phyloP scores from a whole-genome alignment of 345 rosid species.

The Gossypium australe region DNA sequence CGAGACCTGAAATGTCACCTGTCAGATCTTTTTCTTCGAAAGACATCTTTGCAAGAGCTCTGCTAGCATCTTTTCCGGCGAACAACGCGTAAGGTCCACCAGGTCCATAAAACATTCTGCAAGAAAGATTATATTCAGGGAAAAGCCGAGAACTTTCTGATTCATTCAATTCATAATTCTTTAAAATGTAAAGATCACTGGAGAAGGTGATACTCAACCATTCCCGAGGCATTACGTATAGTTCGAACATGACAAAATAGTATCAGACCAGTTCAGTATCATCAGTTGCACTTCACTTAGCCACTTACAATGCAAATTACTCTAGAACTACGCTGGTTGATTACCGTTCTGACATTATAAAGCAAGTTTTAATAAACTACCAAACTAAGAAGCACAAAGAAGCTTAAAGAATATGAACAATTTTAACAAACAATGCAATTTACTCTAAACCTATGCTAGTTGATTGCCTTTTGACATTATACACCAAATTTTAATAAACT shows the following conservation, averaged over 20 bases:
- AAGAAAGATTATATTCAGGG: slow-evolving; percentile 3
- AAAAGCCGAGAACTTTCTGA: neutral
- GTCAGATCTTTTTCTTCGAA: slow-evolving; percentile 91
- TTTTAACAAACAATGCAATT: neutral
- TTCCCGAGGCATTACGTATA: neutral
- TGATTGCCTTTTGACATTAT: neutral
- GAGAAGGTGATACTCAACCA: neutral
- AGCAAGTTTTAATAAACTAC: neutral
- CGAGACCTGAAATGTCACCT: slow-evolving; percentile 89
- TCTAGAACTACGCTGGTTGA: neutral
- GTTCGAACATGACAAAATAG: neutral
- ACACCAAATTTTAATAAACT: neutral
- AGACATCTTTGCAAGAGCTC: slow-evolving; percentile 99
- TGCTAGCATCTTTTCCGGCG: slow-evolving; percentile 96
- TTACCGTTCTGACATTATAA: neutral
- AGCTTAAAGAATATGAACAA: neutral
- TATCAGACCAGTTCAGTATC: neutral
- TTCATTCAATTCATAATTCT: neutral
- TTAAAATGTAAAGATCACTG: neutral
- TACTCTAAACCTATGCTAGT: neutral
- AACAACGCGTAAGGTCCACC: slow-evolving; percentile 96
- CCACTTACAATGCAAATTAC: neutral
- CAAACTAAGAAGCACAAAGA: neutral
- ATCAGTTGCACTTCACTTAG: neutral
- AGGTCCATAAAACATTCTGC: slow-evolving; percentile 98